Evolutionary conservation across 1,284 basidiomycete genomes (phyloP), one percentile per base, ranked within the genome.

Genomic region (Meira miltonrushii): DNA sequence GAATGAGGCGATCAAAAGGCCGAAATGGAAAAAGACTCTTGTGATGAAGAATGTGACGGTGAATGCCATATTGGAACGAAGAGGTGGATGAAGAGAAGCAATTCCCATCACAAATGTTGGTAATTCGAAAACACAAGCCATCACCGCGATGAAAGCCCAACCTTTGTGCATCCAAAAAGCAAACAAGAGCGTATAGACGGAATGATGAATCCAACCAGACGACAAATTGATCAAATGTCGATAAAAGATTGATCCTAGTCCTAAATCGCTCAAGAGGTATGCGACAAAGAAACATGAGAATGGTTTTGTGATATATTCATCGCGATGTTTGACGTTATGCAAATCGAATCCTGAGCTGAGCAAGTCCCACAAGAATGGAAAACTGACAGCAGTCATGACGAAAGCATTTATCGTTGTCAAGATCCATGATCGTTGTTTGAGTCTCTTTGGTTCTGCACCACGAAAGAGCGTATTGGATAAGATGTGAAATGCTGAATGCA

Each of bases 101-200:
- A 73, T 59, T 1, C 74, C 74, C 75, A 78, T 78, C 48, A 76
- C 64, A 49, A 69, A 67, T 2, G 74, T 78, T 12, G 75, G 75
- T 28, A 77, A 57, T 52, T 78, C 75, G 51, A 78, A 73, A 59
- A 77, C 58, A 44, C 67, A 62, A 1, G 70, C 71, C 15, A 65
- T 58, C 2, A 64, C 72, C 47, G 72, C 70, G 15, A 68, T 55
- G 49, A 74, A 68, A 1, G 47, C 58, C 74, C 74, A 78, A 21
- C 71, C 71, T 10, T 59, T 63, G 54, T 69, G 68, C 10, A 74
- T 54, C 71, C 67, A 72, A 53, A 64, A 66, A 8, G 65, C 37
- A 51, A 68, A 71, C 39, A 77, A 58, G 40, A 69, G 51, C n/a
- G 66, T 64, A 58, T 78, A 78, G 47, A 61, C 64, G 28, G 66